Conservation (phyloP, 352 stramenopile species). For the Phytophthora litchii region DNA sequence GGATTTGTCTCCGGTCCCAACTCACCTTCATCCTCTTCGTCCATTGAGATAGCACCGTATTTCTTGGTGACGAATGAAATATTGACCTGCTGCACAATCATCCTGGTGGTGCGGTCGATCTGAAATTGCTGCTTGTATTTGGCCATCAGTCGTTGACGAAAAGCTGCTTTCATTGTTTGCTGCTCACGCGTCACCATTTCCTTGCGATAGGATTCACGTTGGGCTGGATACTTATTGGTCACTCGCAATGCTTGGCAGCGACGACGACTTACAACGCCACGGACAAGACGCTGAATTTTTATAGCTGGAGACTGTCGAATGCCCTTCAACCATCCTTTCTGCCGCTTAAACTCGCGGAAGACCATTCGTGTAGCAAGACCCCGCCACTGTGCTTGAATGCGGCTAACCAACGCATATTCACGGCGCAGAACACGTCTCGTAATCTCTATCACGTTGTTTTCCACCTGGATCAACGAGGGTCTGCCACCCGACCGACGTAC, state of each 20-base stretch:
- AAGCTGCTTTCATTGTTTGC: slow-evolving; percentile 33
- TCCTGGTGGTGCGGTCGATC: slow-evolving; percentile 50
- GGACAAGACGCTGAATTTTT: slow-evolving; percentile 74
- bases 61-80: slow-evolving; percentile 5
- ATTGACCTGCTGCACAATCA: slow-evolving; percentile 48
- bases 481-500: slow-evolving; percentile 62
- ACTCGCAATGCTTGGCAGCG: slow-evolving; percentile 44
- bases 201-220: slow-evolving; percentile 44
- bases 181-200: slow-evolving; percentile 33
- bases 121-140: slow-evolving; percentile 69
- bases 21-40: slow-evolving; percentile 8
- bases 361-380: slow-evolving; percentile 65
- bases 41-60: slow-evolving; percentile 1
- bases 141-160: slow-evolving; percentile 53
- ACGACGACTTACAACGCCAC: slow-evolving; percentile 46
- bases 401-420: slow-evolving; percentile 68
- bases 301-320: slow-evolving; percentile 71
- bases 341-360: slow-evolving; percentile 68
- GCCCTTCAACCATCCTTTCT: slow-evolving; percentile 63
- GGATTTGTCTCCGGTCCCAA: slow-evolving; percentile 19
- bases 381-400: slow-evolving; percentile 72
- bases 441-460: slow-evolving; percentile 79
- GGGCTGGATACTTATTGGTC: slow-evolving; percentile 49
- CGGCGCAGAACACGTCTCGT: slow-evolving; percentile 61
- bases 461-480: slow-evolving; percentile 71